Evolutionary conservation across 257 asterid genomes (phyloP).

Genomic region (Agastache rugosa): DNA sequence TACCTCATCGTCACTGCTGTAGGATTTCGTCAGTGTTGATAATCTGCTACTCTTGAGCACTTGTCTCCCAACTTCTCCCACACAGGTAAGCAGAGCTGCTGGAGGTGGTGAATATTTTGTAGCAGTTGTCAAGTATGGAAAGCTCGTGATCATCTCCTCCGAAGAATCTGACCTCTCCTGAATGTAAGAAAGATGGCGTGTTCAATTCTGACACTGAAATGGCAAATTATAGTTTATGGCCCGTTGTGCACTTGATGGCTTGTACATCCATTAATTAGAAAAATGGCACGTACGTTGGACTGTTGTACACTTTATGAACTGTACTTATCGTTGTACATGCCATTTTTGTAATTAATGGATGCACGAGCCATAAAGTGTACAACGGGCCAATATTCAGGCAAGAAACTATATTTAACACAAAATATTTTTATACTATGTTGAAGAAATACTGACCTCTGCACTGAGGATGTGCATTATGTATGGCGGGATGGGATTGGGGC

Average conservation of each 20-base stretch:
- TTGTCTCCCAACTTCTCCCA: slow-evolving; percentile 66
- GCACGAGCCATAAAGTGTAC: too few relatives aligned
- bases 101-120: slow-evolving; percentile 71
- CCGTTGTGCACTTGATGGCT: too few relatives aligned
- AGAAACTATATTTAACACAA: too few relatives aligned
- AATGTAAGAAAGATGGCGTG: not conserved
- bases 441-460: slow-evolving; percentile 60
- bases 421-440: not conserved
- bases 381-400: too few relatives aligned
- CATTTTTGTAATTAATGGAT: too few relatives aligned
- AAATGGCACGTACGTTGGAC: too few relatives aligned
- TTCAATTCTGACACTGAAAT: too few relatives aligned
- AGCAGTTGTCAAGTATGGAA: slow-evolving; percentile 61
- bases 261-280: too few relatives aligned
- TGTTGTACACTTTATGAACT: too few relatives aligned
- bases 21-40: slow-evolving; percentile 60
- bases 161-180: slow-evolving; percentile 54
- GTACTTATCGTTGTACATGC: too few relatives aligned
- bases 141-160: slow-evolving; percentile 44
- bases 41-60: slow-evolving; percentile 49
- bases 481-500: slow-evolving; percentile 81
- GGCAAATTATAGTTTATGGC: too few relatives aligned
- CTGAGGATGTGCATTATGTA: slow-evolving; percentile 63
- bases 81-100: slow-evolving; percentile 58
- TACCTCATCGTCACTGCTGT: slow-evolving; percentile 83